Evolutionary conservation across 768 basidiomycete species (phyloP).

Genomic region (Coprinopsis cinerea): DNA sequence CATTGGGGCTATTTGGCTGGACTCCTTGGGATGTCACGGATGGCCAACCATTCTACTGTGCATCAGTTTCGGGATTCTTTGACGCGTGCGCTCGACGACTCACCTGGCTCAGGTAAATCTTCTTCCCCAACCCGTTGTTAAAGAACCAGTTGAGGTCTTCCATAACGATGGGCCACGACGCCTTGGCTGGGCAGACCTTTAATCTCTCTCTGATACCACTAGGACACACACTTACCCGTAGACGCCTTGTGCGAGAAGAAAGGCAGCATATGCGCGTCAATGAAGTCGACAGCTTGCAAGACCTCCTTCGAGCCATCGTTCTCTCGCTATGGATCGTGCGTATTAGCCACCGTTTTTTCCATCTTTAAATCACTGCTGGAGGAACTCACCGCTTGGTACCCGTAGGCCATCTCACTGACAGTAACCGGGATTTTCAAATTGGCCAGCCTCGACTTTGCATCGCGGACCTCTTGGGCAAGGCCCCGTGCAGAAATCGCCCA

Average conservation of each 20-base stretch:
- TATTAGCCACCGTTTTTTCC: neutral
- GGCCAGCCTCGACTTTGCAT: constrained; percentile 43
- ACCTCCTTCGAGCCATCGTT: constrained; percentile 47
- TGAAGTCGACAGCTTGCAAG: constrained; percentile 53
- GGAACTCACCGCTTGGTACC: constrained; percentile 38
- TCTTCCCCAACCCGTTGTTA: constrained; percentile 57
- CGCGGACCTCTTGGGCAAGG: constrained; percentile 46
- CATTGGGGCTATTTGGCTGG: constrained; percentile 56
- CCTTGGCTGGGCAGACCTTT: constrained; percentile 31
- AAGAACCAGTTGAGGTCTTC: constrained; percentile 65
- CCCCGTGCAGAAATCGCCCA: constrained; percentile 40
- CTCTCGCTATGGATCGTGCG: constrained; percentile 27
- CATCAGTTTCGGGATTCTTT: neutral
- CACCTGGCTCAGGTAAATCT: constrained; percentile 71
- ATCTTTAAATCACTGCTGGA: neutral
- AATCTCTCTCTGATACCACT: neutral
- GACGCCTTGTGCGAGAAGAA: constrained; percentile 58
- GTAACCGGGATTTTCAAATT: constrained; percentile 60
- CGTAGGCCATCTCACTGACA: constrained; percentile 60
- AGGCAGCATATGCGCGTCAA: constrained; percentile 67
- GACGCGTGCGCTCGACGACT: no score
- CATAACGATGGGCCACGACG: constrained; percentile 58
- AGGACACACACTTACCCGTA: constrained; percentile 33
- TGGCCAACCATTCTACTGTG: constrained; percentile 73
- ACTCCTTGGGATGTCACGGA: constrained; percentile 56